These are phyloP conservation scores for Hortaea sp. DNA, from an alignment of 2,329 filamentous ascomycete genomes.

Conservation along the genomic window DNA sequence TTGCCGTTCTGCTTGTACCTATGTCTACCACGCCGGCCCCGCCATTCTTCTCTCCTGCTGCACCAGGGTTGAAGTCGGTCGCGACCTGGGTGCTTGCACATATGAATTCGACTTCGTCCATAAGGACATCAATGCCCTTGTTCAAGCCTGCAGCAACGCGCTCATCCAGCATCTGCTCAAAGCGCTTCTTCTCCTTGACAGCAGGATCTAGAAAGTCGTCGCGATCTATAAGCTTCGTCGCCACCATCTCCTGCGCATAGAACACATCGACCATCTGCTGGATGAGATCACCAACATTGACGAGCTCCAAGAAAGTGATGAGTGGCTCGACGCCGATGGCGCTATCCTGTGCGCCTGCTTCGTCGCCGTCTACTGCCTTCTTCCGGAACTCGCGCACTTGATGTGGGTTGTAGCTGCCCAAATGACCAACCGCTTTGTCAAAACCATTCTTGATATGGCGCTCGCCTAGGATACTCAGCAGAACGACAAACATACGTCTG, in stretches of 20 bases:
- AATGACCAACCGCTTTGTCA: slow-evolving; percentile 80
- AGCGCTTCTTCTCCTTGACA: slow-evolving; percentile 91
- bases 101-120: slow-evolving; percentile 96
- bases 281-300: slow-evolving; percentile 95
- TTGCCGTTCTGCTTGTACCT: slow-evolving; percentile 70
- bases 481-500: slow-evolving; percentile 72
- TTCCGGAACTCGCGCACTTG: slow-evolving; percentile 54
- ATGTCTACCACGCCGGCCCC: slow-evolving; percentile 39
- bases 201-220: slow-evolving; percentile 93
- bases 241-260: slow-evolving; percentile 86
- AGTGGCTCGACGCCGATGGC: slow-evolving; percentile 66
- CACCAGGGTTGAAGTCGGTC: slow-evolving; percentile 77
- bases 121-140: slow-evolving; percentile 94
- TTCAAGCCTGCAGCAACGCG: slow-evolving; percentile 90
- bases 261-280: slow-evolving; percentile 99
- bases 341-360: not conserved
- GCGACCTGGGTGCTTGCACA: slow-evolving; percentile 78
- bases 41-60: slow-evolving; percentile 27
- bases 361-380: slow-evolving; percentile 9
- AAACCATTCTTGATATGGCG: slow-evolving; percentile 89
- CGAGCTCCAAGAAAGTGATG: slow-evolving; percentile 90
- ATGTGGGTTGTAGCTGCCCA: slow-evolving; percentile 83
- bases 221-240: slow-evolving; percentile 71
- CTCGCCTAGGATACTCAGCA: slow-evolving; percentile 75
- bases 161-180: slow-evolving; percentile 97